Conservation (phyloP, 2,329 filamentous ascomycete genomes). For the Helotiales sp. region DNA sequence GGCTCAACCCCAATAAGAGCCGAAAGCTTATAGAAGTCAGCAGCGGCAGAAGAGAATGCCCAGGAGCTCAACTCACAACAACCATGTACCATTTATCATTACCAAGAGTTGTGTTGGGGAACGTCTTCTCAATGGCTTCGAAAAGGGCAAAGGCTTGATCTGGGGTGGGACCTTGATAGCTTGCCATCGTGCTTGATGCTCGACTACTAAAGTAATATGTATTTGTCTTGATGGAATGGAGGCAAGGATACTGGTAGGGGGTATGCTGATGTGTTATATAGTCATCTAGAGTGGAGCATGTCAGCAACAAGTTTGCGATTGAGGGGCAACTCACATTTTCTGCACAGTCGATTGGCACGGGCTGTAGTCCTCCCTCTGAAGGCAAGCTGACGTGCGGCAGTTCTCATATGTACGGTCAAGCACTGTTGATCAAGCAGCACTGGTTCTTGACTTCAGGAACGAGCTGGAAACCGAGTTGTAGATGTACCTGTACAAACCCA, state of each 20-base stretch:
- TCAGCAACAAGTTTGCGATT: neutral
- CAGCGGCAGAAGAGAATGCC: neutral
- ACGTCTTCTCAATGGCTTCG: slow-evolving; percentile 42
- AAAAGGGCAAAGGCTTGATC: slow-evolving; percentile 43
- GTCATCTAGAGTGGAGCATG: neutral
- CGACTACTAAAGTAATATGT: neutral
- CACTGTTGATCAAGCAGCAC: no score
- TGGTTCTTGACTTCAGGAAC: no score
- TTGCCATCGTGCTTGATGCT: slow-evolving; percentile 17
- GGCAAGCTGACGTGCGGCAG: no score
- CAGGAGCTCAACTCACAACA: slow-evolving; percentile 32
- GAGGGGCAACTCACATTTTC: neutral
- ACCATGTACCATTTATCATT: slow-evolving; percentile 48
- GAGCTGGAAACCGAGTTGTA: no score
- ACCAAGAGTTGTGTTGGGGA: slow-evolving; percentile 42
- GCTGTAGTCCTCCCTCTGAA: no score
- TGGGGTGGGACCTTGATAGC: slow-evolving; percentile 34
- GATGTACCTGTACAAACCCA: no score
- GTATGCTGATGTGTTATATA: neutral
- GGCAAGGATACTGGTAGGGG: neutral
- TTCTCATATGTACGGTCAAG: no score
- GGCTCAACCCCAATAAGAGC: slow-evolving; percentile 48
- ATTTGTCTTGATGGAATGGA: no score
- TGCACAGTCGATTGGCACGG: no score
- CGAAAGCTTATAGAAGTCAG: slow-evolving; percentile 37